Evolutionary conservation across 2,329 filamentous ascomycete genomes (phyloP), one percentile per base, ranked within the genome.

Genomic region (Alternaria atra): DNA sequence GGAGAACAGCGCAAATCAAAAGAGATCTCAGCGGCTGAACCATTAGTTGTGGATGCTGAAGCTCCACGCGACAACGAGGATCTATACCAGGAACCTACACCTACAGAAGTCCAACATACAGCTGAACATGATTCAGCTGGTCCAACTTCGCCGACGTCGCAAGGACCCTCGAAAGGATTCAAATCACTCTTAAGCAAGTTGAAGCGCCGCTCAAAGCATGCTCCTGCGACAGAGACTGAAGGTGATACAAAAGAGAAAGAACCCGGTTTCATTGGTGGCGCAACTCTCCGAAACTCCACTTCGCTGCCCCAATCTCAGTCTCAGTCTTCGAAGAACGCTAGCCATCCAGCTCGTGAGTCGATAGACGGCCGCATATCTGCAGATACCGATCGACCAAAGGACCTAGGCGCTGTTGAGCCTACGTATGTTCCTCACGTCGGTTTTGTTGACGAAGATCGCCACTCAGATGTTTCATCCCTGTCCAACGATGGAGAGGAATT

Each of bases 1-100:
- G 86, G 85, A 62, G 83, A 87, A 55, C 87, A 86, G 73, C 84
- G 83, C 25, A 87, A 81, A 56, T 81, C 81, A 1, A 79, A 76
- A 53, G 78, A 81, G 43, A 67, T 71, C 30, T 70, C 74, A 5
- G 60, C 51, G 35, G 34, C 55, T 15, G 64, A 63, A 20, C 48
- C 64, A 6, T 52, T 51, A 23, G 51, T 60, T 5, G 59, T 60
- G 29, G 61, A 63, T 7, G 34, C 55, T 17, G 30, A 39, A 3
- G 27, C 61, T 37, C 17, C 43, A 10, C 53, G 52, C 27, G 63
- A 68, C 1, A 63, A 69, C 34, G 67, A 69, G 44, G 67, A 74
- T 34, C 51, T 70, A 10, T 69, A 70, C 46, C 60, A 67, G 40
- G 66, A 69, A 30, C 61, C 66, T 9, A 62, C 62, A 8, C 61